phyloP scores from a whole-genome alignment of 1,284 basidiomycete species.

The Gomphus sp. region DNA sequence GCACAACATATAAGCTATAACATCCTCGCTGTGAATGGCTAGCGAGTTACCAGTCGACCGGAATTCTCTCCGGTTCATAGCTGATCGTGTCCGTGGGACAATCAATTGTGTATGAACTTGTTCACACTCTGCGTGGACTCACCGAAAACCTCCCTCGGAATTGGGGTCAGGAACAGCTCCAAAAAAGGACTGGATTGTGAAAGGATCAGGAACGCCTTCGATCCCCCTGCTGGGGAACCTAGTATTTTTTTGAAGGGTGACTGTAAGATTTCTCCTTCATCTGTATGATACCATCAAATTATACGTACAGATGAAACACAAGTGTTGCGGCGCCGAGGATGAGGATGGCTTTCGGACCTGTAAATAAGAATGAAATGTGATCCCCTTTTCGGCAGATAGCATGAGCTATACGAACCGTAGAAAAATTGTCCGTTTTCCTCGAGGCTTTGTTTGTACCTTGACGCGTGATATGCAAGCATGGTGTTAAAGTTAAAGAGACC shows the following conservation, averaged over 20 bases:
- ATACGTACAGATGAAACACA: not conserved
- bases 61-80: not conserved
- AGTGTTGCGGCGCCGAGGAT: not conserved
- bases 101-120: not conserved
- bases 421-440: not conserved
- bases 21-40: not conserved
- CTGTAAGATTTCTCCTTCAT: not conserved
- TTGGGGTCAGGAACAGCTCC: not conserved
- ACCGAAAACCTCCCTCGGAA: not conserved
- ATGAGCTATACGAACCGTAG: not conserved
- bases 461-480: not conserved
- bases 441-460: not conserved
- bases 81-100: not conserved
- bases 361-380: not conserved
- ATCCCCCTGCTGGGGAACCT: not conserved
- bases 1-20: not conserved
- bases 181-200: not conserved
- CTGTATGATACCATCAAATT: not conserved
- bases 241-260: too few relatives aligned
- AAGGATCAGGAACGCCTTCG: not conserved
- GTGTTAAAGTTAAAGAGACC: not conserved
- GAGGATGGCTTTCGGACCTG: not conserved
- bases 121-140: not conserved
- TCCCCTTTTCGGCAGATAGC: not conserved
- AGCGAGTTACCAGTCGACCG: not conserved